Base-by-base conservation (phyloP, 2,329 filamentous ascomycete genomes). In the Sphaerostilbella broomeana region DNA sequence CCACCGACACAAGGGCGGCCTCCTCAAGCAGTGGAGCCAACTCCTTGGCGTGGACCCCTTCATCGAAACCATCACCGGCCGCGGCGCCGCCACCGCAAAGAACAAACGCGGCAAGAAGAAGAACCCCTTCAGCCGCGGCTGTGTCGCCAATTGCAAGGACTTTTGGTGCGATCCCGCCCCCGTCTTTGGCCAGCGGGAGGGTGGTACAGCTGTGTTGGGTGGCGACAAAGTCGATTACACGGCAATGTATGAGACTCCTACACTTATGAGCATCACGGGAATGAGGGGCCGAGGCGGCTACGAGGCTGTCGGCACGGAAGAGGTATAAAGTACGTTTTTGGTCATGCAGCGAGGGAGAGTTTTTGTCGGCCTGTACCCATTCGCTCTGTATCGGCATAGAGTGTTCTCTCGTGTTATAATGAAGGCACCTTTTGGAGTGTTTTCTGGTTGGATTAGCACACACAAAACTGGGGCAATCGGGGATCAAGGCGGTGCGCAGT, bases 131-230 rank as follows among this genome's bases (percentile, higher is more conserved):
- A 90, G 81, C 42, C 73, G 80, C 21, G 92, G 92, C 6, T 72
- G 87, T 26, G 52, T 94, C n/a, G 76, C 81, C 43, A 98, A 98
- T 58, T 98, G 92, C 63, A 83, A 78, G 49, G 94, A 98, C 62
- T 98, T 98, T 60, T 97, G 89, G 87, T 90, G 85, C 54, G 92
- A 97, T 57, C 79, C 86, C 2, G 81, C 85, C 2, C 84, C 90
- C 0, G 61, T 94, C 13, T 90, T 95, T 58, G 79, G 83, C 9
- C 77, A 73, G 51, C 75, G 83, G 42, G 79, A 86, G 53, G 82
- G 77, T 35, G 89, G 89, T 10, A 72, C 73, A 29, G 88, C 84
- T 0, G 66, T 88, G 58, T 65, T 98, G 6, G 86, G 80, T 11
- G 90, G 92, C 2, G 74, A 84, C 53, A 67, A 73, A 26, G 77